Conservation (phyloP, 2,329 filamentous ascomycete genomes). For the Leptographium wingfieldii region DNA sequence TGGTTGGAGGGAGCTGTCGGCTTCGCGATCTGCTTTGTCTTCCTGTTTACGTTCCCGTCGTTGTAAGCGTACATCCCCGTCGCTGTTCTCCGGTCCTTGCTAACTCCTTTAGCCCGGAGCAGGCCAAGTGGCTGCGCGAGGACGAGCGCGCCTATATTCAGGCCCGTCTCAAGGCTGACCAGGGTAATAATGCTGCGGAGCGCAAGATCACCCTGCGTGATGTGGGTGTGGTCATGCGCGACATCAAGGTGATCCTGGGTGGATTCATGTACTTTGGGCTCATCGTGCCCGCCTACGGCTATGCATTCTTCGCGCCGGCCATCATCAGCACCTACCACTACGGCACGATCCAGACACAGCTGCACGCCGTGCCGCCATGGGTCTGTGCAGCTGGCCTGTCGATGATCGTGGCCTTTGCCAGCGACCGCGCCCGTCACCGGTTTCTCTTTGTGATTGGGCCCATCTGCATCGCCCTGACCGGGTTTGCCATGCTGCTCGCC, state of each 20-base stretch:
- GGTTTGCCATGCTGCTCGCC: conserved; percentile 61
- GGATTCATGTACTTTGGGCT: conserved; percentile 74
- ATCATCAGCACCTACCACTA: conserved; percentile 60
- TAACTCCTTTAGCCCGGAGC: conserved; percentile 39
- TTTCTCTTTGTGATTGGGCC: conserved; percentile 60
- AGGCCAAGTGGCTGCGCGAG: conserved; percentile 58
- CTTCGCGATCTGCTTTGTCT: conserved; percentile 44
- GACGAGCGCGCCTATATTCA: conserved; percentile 57
- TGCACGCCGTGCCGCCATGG: conserved; percentile 46
- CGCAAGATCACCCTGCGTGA: conserved; percentile 46
- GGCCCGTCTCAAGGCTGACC: conserved; percentile 53
- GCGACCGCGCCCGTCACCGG: conserved; percentile 61
- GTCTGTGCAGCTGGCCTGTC: conserved; percentile 64
- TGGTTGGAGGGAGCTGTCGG: conserved; percentile 62
- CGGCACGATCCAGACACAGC: conserved; percentile 41
- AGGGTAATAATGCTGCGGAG: conserved; percentile 53
- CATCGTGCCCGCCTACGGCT: conserved; percentile 65
- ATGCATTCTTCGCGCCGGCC: conserved; percentile 63
- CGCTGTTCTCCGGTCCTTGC: not conserved
- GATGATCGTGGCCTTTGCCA: conserved; percentile 59
- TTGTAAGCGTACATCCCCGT: conserved; percentile 32
- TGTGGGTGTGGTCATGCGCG: conserved; percentile 52
- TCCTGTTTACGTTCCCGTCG: conserved; percentile 58
- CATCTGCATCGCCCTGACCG: conserved; percentile 56
- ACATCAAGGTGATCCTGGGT: conserved; percentile 61